Conservation (phyloP, 129 eudicot genomes). For the Smallanthus sonchifolius region DNA sequence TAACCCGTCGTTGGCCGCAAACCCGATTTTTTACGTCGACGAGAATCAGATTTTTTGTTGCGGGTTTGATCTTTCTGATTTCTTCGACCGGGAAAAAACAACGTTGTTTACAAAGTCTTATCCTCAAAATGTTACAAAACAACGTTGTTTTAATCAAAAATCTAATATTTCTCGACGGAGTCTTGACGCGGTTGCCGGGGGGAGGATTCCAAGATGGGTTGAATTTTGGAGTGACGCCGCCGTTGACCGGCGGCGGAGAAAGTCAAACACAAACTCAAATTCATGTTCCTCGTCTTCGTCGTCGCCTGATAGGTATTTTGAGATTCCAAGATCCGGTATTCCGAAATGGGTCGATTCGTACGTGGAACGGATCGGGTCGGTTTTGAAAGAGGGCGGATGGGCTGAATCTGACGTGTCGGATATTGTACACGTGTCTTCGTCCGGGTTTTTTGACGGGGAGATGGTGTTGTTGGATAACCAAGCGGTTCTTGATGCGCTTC, state of each 20-base stretch:
- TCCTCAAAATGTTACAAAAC: constrained; percentile 25
- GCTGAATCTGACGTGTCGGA: constrained; percentile 70
- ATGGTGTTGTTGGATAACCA: constrained; percentile 81
- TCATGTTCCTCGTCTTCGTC: constrained; percentile 47
- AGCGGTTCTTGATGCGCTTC: constrained; percentile 70
- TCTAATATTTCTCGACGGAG: constrained; percentile 45
- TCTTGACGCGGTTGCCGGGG: constrained; percentile 45
- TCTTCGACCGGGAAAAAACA: constrained; percentile 59
- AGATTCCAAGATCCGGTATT: constrained; percentile 41
- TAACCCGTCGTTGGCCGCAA: constrained; percentile 81
- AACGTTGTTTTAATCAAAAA: constrained; percentile 31
- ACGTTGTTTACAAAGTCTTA: constrained; percentile 34
- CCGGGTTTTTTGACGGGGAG: constrained; percentile 74
- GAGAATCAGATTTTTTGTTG: constrained; percentile 85
- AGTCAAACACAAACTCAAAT: constrained; percentile 29
- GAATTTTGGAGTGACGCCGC: constrained; percentile 98
- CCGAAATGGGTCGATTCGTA: constrained; percentile 80
- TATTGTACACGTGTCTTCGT: constrained; percentile 53
- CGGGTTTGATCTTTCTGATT: constrained; percentile 73
- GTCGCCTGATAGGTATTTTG: constrained; percentile 64
- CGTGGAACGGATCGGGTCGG: constrained; percentile 60
- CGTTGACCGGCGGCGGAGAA: constrained; percentile 49
- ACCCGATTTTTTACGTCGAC: constrained; percentile 85
- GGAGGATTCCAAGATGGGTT: constrained; percentile 70
- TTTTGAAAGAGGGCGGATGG: constrained; percentile 76